Conservation (phyloP, 345 rosid species). For the Erucastrum elatum region DNA sequence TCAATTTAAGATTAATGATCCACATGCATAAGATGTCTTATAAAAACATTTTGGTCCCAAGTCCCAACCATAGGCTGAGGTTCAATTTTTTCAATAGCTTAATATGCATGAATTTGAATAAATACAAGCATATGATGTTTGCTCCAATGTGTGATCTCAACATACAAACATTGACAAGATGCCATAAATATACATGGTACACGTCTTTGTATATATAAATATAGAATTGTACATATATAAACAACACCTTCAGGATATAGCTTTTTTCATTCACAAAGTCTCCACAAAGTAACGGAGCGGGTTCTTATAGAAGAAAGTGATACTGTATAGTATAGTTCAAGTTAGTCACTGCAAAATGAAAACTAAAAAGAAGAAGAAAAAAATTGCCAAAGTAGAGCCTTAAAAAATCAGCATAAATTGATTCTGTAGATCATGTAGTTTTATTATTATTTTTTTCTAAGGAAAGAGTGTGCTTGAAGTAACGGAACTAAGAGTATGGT, state of each 20-base stretch:
- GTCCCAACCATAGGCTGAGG: conserved; percentile 27
- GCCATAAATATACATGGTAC: not conserved
- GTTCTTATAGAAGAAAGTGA: conserved; percentile 38
- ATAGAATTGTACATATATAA: not conserved
- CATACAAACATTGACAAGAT: conserved; percentile 14
- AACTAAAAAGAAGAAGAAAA: conserved; percentile 1
- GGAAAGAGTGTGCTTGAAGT: conserved; percentile 37
- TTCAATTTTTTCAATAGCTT: not conserved
- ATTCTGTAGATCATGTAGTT: conserved; percentile 16
- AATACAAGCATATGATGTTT: not conserved
- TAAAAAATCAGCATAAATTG: conserved; percentile 34
- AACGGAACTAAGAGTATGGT: conserved; percentile 28
- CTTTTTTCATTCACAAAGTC: conserved; percentile 29
- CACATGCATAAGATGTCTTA: not conserved
- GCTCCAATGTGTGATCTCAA: conserved; percentile 22
- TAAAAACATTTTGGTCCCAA: conserved; percentile 28
- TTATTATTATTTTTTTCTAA: not conserved
- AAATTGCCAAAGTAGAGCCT: conserved; percentile 35
- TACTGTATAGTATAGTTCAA: conserved; percentile 37
- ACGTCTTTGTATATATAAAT: too few relatives aligned
- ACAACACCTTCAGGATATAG: conserved; percentile 5
- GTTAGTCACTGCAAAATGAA: conserved; percentile 33
- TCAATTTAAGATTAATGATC: conserved; percentile 34
- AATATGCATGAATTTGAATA: not conserved
- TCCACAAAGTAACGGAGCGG: conserved; percentile 23